Evolutionary conservation across 495 filamentous ascomycete species (phyloP).

Genomic region (Podospora pseudocomata): DNA sequence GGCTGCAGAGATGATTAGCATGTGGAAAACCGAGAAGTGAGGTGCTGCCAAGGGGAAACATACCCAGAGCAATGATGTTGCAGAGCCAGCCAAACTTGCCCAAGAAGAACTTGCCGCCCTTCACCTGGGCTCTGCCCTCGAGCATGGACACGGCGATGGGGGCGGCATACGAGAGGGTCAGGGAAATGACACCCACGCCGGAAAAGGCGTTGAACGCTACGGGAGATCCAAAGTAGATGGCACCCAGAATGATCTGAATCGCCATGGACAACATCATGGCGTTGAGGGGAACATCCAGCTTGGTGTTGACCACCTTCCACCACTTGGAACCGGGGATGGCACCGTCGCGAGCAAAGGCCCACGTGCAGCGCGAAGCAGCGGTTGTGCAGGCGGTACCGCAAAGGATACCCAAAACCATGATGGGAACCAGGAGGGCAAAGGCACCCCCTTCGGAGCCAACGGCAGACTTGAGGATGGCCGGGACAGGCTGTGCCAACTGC

Average conservation of each 20-base stretch:
- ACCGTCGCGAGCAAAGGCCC: slow-evolving; percentile 59
- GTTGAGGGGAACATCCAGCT: slow-evolving; percentile 48
- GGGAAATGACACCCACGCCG: slow-evolving; percentile 58
- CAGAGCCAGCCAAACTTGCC: slow-evolving; percentile 52
- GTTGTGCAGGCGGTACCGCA: slow-evolving; percentile 61
- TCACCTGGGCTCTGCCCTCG: slow-evolving; percentile 49
- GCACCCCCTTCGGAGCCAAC: slow-evolving; percentile 45
- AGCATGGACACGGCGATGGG: slow-evolving; percentile 57
- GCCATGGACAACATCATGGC: slow-evolving; percentile 50
- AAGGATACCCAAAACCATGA: slow-evolving; percentile 52
- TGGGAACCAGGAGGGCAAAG: slow-evolving; percentile 45
- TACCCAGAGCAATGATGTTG: slow-evolving; percentile 56
- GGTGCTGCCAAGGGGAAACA: slow-evolving; percentile 22
- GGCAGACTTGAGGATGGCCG: slow-evolving; percentile 44
- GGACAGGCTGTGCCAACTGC: slow-evolving; percentile 42
- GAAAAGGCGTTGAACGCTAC: slow-evolving; percentile 59
- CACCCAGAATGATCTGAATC: slow-evolving; percentile 43
- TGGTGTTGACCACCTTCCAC: slow-evolving; percentile 45
- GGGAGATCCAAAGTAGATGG: slow-evolving; percentile 53
- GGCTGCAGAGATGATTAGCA: slow-evolving; percentile 30
- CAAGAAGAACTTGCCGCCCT: slow-evolving; percentile 53
- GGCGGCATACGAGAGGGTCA: slow-evolving; percentile 56
- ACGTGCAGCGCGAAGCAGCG: slow-evolving; percentile 57
- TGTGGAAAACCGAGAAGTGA: neutral
- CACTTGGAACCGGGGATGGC: slow-evolving; percentile 55